Percentiles rank a stretch among this genome's conserved stretches.
Evolutionary conservation across 441 rosid genomes (phyloP).

Genomic region (Populus hybrid): DNA sequence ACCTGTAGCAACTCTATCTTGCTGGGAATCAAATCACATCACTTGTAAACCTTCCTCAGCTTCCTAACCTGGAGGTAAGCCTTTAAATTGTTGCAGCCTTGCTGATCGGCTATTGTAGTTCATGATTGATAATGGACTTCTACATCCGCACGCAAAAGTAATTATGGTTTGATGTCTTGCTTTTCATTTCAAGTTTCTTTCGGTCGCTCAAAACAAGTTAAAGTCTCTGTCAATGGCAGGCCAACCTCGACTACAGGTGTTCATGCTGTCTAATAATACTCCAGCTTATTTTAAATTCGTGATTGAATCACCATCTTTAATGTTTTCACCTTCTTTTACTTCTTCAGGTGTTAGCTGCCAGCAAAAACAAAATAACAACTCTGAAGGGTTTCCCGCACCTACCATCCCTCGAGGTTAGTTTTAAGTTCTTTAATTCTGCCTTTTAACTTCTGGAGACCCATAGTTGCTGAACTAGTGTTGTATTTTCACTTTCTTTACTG

Average conservation of each 20-base stretch:
- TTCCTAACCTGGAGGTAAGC: constrained; percentile 93
- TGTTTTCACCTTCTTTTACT: constrained; percentile 5
- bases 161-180: constrained; percentile 5
- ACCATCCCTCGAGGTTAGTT: constrained; percentile 87
- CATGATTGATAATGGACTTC: constrained; percentile 4
- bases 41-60: constrained; percentile 90
- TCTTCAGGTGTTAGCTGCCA: constrained; percentile 92
- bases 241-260: constrained; percentile 98
- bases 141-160: not conserved
- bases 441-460: not conserved
- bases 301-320: constrained; percentile 11
- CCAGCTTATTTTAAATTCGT: not conserved
- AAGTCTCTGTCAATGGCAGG: constrained; percentile 98
- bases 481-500: too few species aligned
- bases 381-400: constrained; percentile 89
- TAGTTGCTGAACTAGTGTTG: too few species aligned
- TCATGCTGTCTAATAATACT: constrained; percentile 21
- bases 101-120: constrained; percentile 9
- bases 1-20: constrained; percentile 90
- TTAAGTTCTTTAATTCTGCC: not conserved
- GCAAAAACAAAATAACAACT: constrained; percentile 92
- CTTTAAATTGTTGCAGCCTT: constrained; percentile 17
- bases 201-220: constrained; percentile 97
- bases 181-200: constrained; percentile 65
- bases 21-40: constrained; percentile 99